phyloP scores from a whole-genome alignment of 1,139 yeast genomes.

The Geotrichum cucujoidarum region DNA sequence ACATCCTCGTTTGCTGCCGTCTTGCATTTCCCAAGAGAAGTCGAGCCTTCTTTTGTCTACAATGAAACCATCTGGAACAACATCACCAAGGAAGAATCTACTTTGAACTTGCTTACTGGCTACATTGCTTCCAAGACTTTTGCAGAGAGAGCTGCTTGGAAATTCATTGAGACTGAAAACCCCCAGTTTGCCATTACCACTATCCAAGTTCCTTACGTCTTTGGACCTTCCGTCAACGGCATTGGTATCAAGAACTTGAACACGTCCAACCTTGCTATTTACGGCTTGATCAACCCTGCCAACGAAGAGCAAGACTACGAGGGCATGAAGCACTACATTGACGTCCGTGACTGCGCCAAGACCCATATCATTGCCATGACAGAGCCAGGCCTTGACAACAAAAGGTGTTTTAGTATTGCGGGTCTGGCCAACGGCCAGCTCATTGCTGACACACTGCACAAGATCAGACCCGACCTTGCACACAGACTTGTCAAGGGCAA shows the following conservation, averaged over 20 bases:
- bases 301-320: too few species aligned
- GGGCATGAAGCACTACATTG: too few species aligned
- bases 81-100: constrained; percentile 36
- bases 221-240: constrained; percentile 42
- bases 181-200: constrained; percentile 40
- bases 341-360: constrained; percentile 9
- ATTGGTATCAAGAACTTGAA: constrained; percentile 29
- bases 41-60: constrained; percentile 24
- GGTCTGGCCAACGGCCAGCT: not conserved
- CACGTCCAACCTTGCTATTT: constrained; percentile 26
- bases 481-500: not conserved
- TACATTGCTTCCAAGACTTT: constrained; percentile 37
- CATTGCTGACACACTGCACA: not conserved
- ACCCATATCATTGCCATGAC: constrained; percentile 20
- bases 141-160: constrained; percentile 45
- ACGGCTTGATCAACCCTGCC: not conserved
- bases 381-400: constrained; percentile 23
- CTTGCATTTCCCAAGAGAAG: constrained; percentile 39
- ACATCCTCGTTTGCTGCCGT: constrained; percentile 12
- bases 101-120: constrained; percentile 29
- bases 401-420: not conserved
- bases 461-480: not conserved
- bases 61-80: constrained; percentile 41
- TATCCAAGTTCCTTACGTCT: constrained; percentile 43
- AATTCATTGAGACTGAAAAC: constrained; percentile 36